Percentiles rank a stretch among this genome's conserved stretches.
Conservation (phyloP, 108 stramenopile species). For the Epipyxis sp. region DNA sequence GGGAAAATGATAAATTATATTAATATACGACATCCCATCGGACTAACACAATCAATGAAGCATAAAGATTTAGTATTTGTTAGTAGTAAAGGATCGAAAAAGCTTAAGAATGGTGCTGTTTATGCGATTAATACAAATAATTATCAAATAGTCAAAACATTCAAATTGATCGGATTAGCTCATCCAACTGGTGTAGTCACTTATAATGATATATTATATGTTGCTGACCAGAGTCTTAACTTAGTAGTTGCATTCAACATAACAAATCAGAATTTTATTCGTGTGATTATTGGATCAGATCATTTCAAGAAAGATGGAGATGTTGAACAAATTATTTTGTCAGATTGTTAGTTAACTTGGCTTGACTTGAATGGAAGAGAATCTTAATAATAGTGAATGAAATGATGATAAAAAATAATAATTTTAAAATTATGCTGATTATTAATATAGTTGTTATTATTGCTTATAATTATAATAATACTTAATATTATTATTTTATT, state of each 20-base stretch:
- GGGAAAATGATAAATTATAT: background rate
- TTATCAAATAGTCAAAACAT: background rate
- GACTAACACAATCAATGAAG: background rate
- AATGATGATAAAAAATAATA: no score
- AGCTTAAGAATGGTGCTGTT: background rate
- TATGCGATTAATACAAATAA: background rate
- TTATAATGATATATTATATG: background rate
- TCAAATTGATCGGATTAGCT: background rate
- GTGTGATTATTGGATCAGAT: background rate
- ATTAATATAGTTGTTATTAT: no score
- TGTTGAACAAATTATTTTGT: background rate
- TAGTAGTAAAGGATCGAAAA: constrained; percentile 1
- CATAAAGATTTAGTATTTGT: background rate
- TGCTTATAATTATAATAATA: no score
- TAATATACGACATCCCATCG: background rate
- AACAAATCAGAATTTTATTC: background rate
- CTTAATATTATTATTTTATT: no score
- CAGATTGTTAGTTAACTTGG: no score
- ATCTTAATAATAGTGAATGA: no score
- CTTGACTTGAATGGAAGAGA: no score
- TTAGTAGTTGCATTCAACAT: constrained; percentile 5
- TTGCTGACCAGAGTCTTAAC: constrained; percentile 1
- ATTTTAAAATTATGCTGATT: no score
- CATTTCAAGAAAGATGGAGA: background rate
- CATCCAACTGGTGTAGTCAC: background rate